phyloP scores from a whole-genome alignment of 2,329 filamentous ascomycete genomes.

The Pseudogymnoascus sp. region DNA sequence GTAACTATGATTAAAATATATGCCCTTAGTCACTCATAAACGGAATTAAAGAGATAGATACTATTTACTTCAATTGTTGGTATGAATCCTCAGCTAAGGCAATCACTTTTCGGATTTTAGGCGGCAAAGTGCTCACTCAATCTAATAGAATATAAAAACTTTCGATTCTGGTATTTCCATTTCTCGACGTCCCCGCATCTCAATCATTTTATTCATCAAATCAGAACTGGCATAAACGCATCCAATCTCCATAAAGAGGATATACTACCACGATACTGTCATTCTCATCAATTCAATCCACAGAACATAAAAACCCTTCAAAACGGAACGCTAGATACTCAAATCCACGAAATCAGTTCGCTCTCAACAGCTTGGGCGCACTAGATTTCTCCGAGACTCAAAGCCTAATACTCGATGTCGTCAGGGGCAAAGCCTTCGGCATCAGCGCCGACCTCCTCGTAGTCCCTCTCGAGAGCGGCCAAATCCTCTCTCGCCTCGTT shows the following conservation, averaged over 20 bases:
- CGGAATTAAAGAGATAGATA: neutral
- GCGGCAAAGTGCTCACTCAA: neutral
- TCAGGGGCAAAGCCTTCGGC: conserved; percentile 43
- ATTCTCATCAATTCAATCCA: neutral
- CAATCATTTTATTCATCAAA: conserved; percentile 6
- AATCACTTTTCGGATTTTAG: neutral
- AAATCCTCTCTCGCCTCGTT: conserved; percentile 57
- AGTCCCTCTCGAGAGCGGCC: conserved; percentile 57
- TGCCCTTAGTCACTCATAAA: neutral
- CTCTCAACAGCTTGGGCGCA: neutral
- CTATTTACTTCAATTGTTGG: neutral
- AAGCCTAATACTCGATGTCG: conserved; percentile 31
- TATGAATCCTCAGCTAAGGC: neutral
- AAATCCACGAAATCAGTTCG: neutral
- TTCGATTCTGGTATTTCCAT: conserved; percentile 5
- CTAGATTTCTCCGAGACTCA: neutral
- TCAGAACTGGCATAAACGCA: neutral
- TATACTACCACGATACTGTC: conserved; percentile 8
- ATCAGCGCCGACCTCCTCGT: conserved; percentile 55
- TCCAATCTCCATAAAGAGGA: neutral
- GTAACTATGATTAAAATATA: neutral
- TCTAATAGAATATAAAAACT: neutral
- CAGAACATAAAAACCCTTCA: conserved; percentile 1
- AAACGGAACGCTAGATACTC: conserved; percentile 4
- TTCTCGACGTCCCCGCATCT: neutral